Conservation (phyloP, 2,329 filamentous ascomycete genomes). For the Colletotrichum scovillei region DNA sequence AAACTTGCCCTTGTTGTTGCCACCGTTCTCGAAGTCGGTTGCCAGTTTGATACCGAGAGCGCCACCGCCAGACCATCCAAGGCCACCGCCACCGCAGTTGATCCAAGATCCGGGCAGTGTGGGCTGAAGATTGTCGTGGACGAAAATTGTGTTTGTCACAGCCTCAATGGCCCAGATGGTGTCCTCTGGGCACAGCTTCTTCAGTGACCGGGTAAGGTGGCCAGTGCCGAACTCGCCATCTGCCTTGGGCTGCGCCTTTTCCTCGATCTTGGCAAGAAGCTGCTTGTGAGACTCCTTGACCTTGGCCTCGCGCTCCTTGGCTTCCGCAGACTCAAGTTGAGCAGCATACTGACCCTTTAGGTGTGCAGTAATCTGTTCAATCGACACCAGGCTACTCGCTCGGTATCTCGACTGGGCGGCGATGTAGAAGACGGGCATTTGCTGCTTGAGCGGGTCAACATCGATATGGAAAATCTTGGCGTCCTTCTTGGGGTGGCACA, state of each 20-base stretch:
- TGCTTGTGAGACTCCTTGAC: constrained; percentile 69
- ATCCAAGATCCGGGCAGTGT: constrained; percentile 79
- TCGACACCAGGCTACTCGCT: constrained; percentile 71
- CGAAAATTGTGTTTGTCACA: constrained; percentile 76
- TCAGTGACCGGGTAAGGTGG: constrained; percentile 46
- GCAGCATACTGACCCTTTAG: constrained; percentile 60
- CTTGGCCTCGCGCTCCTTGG: constrained; percentile 59
- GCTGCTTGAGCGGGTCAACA: constrained; percentile 74
- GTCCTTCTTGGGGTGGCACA: constrained; percentile 64
- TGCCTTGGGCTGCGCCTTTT: constrained; percentile 65
- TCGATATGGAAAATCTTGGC: constrained; percentile 73
- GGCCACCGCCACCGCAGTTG: constrained; percentile 83
- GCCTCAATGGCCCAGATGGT: constrained; percentile 84
- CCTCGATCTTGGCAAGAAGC: constrained; percentile 69
- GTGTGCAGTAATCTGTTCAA: constrained; percentile 76
- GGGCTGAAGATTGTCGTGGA: constrained; percentile 78
- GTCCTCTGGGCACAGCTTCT: constrained; percentile 50
- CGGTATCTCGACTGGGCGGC: constrained; percentile 73
- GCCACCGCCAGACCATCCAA: constrained; percentile 84
- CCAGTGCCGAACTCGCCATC: constrained; percentile 64
- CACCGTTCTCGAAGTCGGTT: constrained; percentile 54
- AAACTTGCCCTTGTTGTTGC: constrained; percentile 53
- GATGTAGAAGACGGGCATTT: constrained; percentile 81
- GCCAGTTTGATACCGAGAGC: constrained; percentile 83
- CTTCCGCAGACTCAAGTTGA: constrained; percentile 49